Evolutionary conservation across 1,284 basidiomycete species (phyloP).

Genomic region (Ustilago cynodontis): DNA sequence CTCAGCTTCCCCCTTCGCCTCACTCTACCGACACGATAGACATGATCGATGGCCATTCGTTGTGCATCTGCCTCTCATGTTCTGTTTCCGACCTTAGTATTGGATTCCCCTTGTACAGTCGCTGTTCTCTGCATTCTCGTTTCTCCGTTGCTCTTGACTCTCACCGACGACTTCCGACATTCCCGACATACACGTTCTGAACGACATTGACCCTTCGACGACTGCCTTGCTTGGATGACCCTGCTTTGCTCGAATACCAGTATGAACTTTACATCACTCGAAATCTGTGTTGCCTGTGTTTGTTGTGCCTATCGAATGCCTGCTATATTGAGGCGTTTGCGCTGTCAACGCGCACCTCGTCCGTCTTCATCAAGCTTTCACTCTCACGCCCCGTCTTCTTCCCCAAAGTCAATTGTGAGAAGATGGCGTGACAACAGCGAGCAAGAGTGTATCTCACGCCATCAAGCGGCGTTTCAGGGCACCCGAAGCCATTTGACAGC

Average conservation of each 20-base stretch:
- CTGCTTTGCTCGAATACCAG: conserved; percentile 11
- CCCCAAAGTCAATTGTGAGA: too few species aligned
- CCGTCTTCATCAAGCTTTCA: too few species aligned
- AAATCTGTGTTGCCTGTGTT: background rate
- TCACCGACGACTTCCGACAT: conserved; percentile 6
- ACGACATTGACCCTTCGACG: background rate
- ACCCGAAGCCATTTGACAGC: too few species aligned
- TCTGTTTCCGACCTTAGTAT: conserved; percentile 9
- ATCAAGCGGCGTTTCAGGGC: background rate
- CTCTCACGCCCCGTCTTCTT: too few species aligned
- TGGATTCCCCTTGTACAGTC: background rate
- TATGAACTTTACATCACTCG: background rate
- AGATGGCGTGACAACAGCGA: too few species aligned
- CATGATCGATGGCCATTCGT: conserved; percentile 38
- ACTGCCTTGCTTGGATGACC: background rate
- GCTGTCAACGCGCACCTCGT: too few species aligned
- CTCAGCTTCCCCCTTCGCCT: background rate
- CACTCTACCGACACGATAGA: background rate
- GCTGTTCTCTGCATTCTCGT: background rate
- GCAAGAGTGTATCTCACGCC: background rate
- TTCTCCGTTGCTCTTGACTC: background rate
- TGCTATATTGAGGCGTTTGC: background rate
- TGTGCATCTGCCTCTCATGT: conserved; percentile 35
- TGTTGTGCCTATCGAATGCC: background rate
- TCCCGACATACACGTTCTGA: background rate